Conservation (phyloP, 257 asterid species). For the Datura wrightii region DNA sequence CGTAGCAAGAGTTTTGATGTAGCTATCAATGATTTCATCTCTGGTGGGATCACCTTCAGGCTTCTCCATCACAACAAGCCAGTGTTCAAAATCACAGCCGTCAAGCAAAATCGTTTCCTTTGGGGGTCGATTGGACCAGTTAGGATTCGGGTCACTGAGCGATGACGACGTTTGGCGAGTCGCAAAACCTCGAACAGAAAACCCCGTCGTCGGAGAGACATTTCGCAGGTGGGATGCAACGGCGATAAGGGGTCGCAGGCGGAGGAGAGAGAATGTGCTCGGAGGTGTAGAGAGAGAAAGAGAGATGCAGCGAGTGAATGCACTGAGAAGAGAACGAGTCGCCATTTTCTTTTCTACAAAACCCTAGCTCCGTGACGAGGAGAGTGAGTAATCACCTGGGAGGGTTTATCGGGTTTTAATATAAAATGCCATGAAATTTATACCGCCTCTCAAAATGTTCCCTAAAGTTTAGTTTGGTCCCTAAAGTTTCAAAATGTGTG, state of each 20-base stretch:
- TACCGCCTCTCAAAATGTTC: neutral
- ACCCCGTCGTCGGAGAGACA: constrained; percentile 20
- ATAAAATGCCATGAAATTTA: neutral
- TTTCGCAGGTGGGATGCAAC: constrained; percentile 44
- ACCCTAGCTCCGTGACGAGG: neutral
- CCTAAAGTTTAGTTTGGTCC: neutral
- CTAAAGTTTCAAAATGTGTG: constrained; percentile 1
- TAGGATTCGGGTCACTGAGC: constrained; percentile 82
- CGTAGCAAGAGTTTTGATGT: constrained; percentile 28
- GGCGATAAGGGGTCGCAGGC: constrained; percentile 64
- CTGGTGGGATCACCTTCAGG: constrained; percentile 30
- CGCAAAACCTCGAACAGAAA: constrained; percentile 58
- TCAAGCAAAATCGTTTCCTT: constrained; percentile 70
- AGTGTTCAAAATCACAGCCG: constrained; percentile 32
- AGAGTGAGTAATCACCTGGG: neutral
- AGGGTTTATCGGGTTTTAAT: constrained; percentile 24
- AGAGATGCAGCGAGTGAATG: constrained; percentile 44
- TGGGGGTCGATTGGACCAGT: constrained; percentile 92
- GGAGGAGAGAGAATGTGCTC: constrained; percentile 44
- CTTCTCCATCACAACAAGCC: constrained; percentile 37
- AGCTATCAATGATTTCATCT: constrained; percentile 29
- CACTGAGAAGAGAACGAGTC: constrained; percentile 55
- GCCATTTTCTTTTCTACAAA: constrained; percentile 54
- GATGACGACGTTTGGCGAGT: constrained; percentile 71
- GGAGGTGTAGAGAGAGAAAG: constrained; percentile 36